A percentile compares a stretch with the other conserved stretches of the same genome.
These are phyloP conservation scores for Talaromyces atroroseus DNA, from an alignment of 2,329 filamentous ascomycete genomes.

Conservation along the genomic window DNA sequence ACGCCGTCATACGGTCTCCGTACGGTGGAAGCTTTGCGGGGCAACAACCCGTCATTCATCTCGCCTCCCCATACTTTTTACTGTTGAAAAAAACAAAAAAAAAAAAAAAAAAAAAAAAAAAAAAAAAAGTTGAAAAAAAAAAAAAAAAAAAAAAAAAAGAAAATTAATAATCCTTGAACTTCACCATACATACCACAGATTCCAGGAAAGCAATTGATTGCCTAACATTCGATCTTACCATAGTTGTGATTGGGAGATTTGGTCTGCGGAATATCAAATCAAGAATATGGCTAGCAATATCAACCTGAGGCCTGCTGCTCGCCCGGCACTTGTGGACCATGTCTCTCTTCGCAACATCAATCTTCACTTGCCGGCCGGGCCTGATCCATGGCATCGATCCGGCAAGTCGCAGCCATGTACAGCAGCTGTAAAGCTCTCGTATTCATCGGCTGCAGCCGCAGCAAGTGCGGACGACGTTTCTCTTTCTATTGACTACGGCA, in stretches of 20 bases:
- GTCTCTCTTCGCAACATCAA: constrained; percentile 40
- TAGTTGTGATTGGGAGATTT: neutral
- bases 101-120: no score
- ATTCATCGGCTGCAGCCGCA: constrained; percentile 37
- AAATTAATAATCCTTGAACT: neutral
- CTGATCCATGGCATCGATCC: constrained; percentile 43
- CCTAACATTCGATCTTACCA: neutral
- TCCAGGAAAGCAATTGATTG: neutral
- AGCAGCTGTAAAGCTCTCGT: constrained; percentile 39
- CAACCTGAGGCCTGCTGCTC: constrained; percentile 27
- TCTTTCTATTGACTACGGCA: constrained; percentile 44
- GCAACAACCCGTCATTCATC: neutral
- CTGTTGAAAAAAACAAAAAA: neutral
- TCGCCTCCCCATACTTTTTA: neutral
- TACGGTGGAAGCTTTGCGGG: neutral
- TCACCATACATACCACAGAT: neutral
- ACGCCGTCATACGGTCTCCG: neutral
- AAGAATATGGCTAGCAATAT: constrained; percentile 13
- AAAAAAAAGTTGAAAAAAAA: no score
- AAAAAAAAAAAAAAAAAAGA: no score
- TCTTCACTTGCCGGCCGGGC: constrained; percentile 38
- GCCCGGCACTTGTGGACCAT: constrained; percentile 32
- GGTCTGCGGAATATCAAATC: neutral
- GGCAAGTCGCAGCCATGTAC: constrained; percentile 43
- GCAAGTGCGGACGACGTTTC: constrained; percentile 41